These are phyloP conservation scores for Chamaenerion angustifolium DNA, from an alignment of 345 rosid species.

Conservation along the genomic window DNA sequence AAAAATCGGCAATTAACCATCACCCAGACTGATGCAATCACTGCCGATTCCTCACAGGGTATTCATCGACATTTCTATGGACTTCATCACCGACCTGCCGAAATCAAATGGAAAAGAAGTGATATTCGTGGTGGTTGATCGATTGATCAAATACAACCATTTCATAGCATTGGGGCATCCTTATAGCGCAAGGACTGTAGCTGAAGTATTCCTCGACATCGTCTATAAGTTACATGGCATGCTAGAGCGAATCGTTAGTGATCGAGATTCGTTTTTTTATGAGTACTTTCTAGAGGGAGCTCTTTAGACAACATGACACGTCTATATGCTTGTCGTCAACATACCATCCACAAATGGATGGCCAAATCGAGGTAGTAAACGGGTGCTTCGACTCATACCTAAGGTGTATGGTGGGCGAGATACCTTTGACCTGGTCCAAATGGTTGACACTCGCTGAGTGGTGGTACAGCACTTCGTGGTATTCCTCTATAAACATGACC, in stretches of 20 bases:
- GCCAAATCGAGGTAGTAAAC: no score
- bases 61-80: not conserved
- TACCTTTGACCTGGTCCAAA: no score
- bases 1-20: not conserved
- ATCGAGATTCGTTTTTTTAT: not conserved
- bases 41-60: not conserved
- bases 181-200: not conserved
- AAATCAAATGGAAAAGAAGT: not conserved
- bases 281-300: not conserved
- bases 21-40: not conserved
- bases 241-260: not conserved
- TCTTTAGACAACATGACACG: not conserved
- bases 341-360: no score
- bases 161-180: constrained; percentile 1
- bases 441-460: no score
- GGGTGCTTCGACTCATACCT: no score
- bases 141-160: not conserved
- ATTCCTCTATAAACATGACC: no score
- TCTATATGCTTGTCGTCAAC: no score
- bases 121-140: constrained; percentile 1
- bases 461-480: no score
- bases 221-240: constrained; percentile 1
- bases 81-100: constrained; percentile 2
- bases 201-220: not conserved
- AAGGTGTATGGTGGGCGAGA: no score